A percentile compares a stretch with the other conserved stretches of the same genome.
Evolutionary conservation across 768 basidiomycete genomes (phyloP).

Genomic region (Tulasnella sp.): DNA sequence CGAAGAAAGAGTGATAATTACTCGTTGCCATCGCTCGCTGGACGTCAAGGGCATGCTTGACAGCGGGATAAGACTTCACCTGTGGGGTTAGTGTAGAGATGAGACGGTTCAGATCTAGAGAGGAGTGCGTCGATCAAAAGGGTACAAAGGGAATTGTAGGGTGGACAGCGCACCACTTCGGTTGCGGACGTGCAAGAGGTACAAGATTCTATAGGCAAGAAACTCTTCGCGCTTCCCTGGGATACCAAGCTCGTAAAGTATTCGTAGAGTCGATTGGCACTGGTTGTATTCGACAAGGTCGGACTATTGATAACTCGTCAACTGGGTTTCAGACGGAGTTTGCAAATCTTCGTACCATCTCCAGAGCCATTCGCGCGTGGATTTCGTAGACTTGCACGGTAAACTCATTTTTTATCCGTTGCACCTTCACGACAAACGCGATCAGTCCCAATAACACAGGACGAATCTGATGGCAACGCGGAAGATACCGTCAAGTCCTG

Average conservation of each 20-base stretch:
- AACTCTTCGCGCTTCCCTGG: constrained; percentile 92
- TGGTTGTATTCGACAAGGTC: constrained; percentile 99
- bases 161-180: constrained; percentile 54
- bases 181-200: constrained; percentile 88
- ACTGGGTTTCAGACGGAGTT: constrained; percentile 2
- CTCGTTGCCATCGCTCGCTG: constrained; percentile 81
- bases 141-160: not conserved
- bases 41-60: constrained; percentile 80
- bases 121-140: not conserved
- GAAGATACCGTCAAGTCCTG: constrained; percentile 97
- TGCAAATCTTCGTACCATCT: constrained; percentile 46
- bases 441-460: not conserved
- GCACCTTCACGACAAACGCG: constrained; percentile 53
- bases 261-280: constrained; percentile 82
- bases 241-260: constrained; percentile 86
- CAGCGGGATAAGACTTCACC: constrained; percentile 71
- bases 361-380: constrained; percentile 92
- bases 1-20: constrained; percentile 90
- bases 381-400: constrained; percentile 97
- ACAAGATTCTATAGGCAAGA: constrained; percentile 91
- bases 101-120: constrained; percentile 81
- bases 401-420: constrained; percentile 97
- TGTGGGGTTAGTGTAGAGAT: constrained; percentile 93
- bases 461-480: constrained; percentile 27
- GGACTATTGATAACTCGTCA: constrained; percentile 37